A percentile compares a stretch with the other conserved stretches of the same genome.
Evolutionary conservation across 176 grass and related monocot species (phyloP).

Genomic region (Triticum aestivum): IWGSC_CS_RefSeq_v2.1 NC_057800.1:528427869-528428368

Average conservation of each 20-base stretch:
- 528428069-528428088: slow-evolving; percentile 88
- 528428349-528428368: slow-evolving; percentile 39
- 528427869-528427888: not conserved
- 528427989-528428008: not conserved
- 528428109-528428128: slow-evolving; percentile 98
- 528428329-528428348: slow-evolving; percentile 89
- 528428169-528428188: not conserved
- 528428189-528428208: not conserved
- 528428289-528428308: slow-evolving; percentile 90
- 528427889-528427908: not conserved
- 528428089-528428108: slow-evolving; percentile 74
- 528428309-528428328: slow-evolving; percentile 82
- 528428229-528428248: slow-evolving; percentile 4
- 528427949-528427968: not conserved
- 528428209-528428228: not conserved
- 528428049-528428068: slow-evolving; percentile 20
- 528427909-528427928: not conserved
- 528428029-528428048: not conserved
- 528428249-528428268: slow-evolving; percentile 88
- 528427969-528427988: not conserved
- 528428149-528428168: slow-evolving; percentile 57
- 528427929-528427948: not conserved
- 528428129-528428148: slow-evolving; percentile 97
- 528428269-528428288: slow-evolving; percentile 65
- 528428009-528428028: not conserved